phyloP scores from a whole-genome alignment of 768 basidiomycete genomes.

The Hebeloma cylindrosporum region DNA sequence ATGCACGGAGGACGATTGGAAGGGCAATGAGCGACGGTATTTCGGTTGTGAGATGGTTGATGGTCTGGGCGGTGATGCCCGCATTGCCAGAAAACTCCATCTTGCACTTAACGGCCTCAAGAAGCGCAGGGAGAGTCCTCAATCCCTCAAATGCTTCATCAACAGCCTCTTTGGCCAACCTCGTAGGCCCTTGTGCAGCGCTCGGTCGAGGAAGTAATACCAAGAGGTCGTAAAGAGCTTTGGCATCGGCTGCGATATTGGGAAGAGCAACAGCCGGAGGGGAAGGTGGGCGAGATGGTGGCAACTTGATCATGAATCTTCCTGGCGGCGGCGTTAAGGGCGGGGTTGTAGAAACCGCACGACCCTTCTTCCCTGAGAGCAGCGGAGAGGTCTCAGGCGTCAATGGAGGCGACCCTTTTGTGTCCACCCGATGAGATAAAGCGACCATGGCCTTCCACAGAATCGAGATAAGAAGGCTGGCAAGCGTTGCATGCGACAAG shows the following conservation, averaged over 20 bases:
- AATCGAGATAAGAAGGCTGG: conserved; percentile 69
- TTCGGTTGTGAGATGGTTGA: conserved; percentile 57
- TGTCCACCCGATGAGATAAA: conserved; percentile 58
- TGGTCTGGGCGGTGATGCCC: conserved; percentile 38
- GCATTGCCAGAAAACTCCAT: conserved; percentile 16
- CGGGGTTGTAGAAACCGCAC: conserved; percentile 42
- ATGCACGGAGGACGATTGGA: conserved; percentile 60
- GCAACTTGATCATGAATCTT: conserved; percentile 67
- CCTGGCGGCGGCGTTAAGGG: conserved; percentile 56
- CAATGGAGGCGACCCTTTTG: conserved; percentile 37
- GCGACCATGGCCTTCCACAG: conserved; percentile 77
- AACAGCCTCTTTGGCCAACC: conserved; percentile 75
- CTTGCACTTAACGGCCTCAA: conserved; percentile 46
- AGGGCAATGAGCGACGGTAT: conserved; percentile 76
- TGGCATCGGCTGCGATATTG: conserved; percentile 56
- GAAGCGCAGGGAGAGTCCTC: conserved; percentile 51
- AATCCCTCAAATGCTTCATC: conserved; percentile 75
- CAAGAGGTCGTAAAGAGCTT: conserved; percentile 62
- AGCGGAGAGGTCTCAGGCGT: conserved; percentile 36
- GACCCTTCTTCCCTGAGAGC: conserved; percentile 41
- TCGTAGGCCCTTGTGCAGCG: conserved; percentile 44
- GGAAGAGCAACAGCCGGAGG: conserved; percentile 45
- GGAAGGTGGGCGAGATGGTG: conserved; percentile 66
- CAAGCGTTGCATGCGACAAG: conserved; percentile 59
- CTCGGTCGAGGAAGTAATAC: conserved; percentile 59